Conservation (phyloP, 176 grass and related monocot genomes). For the Tillandsia leiboldiana region DNA sequence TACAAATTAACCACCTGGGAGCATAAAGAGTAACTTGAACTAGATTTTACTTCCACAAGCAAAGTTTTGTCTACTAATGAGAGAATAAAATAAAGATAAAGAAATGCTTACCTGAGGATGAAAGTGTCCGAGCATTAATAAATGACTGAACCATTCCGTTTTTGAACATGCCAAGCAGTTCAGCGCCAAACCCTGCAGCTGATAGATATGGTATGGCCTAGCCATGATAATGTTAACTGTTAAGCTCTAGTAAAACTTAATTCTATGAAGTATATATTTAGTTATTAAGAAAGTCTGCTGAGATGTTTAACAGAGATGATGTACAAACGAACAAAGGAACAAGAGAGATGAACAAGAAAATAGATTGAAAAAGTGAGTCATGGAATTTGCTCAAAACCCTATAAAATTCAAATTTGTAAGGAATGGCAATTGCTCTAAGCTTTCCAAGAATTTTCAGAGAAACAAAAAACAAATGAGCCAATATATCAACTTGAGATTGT, state of each 20-base stretch:
- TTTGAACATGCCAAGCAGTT: conserved; percentile 74
- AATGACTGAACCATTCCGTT: conserved; percentile 98
- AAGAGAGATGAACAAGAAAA: background rate
- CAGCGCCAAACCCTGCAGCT: conserved; percentile 88
- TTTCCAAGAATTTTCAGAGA: too few species aligned
- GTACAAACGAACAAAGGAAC: background rate
- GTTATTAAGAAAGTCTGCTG: background rate
- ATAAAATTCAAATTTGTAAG: background rate
- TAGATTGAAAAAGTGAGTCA: background rate
- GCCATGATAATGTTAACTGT: conserved; percentile 36
- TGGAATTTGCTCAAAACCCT: background rate
- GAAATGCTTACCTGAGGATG: conserved; percentile 57
- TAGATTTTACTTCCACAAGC: background rate
- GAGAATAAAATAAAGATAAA: conserved; percentile 1
- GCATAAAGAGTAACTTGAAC: background rate
- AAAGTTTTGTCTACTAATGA: background rate
- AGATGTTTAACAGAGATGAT: background rate
- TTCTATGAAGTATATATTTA: background rate
- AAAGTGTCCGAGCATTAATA: conserved; percentile 78
- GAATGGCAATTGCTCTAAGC: too few species aligned
- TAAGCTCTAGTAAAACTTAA: conserved; percentile 2
- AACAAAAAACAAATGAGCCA: too few species aligned
- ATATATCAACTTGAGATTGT: too few species aligned
- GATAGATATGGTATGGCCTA: conserved; percentile 97
- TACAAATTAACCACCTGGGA: background rate